Evolutionary conservation across 352 stramenopile genomes (phyloP), one percentile per base, ranked within the genome.

Genomic region (Pythium periplocum): DNA sequence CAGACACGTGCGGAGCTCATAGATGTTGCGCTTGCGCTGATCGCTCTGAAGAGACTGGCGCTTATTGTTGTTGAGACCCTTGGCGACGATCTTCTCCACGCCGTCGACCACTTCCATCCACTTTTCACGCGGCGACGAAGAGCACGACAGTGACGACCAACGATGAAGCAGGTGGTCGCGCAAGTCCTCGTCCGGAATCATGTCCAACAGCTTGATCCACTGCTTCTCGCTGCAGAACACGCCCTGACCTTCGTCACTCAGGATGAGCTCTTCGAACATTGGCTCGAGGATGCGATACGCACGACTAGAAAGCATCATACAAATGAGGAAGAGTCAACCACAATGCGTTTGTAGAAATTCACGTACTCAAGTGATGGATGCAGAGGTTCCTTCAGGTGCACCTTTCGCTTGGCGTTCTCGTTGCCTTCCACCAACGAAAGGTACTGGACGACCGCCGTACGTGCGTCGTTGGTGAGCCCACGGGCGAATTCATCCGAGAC

Each of bases 391-490:
- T 86, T 81, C 2, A 98, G 68, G 42, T 96, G 90, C 50, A 97
- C 94, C 59, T 97, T 97, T 34, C 82, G 78, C 52, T 87, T 87
- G 2, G 75, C 70, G 57, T 96, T 90, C 48, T 96, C 88, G 34
- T 94, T 96, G 52, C 83, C 86, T 47, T 93, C 83, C 26, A 97
- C 87, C 33, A 99, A 85, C 55, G 93, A 93, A 60, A 99, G 87
- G 71, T 99, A 99, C 46, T 97, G 83, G 6, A 98, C 95, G 3
- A 99, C 87, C 0, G 97, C 96, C 33, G 87, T 91, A 48, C 97
- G 84, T n/a, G 87, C 96, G 38, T 99, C 96, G 73, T 99, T 98
- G 17, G 91, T 90, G 7, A 99, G 81, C 48, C 71, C 69, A 26
- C 97, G 86, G 7, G 97, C 96, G 4, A 61, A 55, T 45, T 97